Percentiles rank a stretch among this genome's conserved stretches.
phyloP scores from a whole-genome alignment of 371 early-diverging fungal species.

The Hamiltosporidium tvaerminnensis region DNA sequence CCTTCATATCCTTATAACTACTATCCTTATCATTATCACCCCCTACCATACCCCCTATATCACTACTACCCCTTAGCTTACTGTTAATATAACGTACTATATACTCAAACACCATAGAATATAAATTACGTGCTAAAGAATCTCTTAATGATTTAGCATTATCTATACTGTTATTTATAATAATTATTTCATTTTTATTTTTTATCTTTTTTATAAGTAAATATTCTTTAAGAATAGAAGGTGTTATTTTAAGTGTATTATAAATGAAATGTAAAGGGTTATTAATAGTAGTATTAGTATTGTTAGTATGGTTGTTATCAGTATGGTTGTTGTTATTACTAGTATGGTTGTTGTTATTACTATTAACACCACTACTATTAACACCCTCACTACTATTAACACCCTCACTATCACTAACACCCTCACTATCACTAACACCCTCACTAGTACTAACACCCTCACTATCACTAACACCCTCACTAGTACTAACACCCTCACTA shows the following conservation, averaged over 20 bases:
- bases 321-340: neutral
- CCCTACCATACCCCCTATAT: too few relatives aligned
- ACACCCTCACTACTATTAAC: too few relatives aligned
- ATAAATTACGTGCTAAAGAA: slow-evolving; percentile 43
- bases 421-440: too few relatives aligned
- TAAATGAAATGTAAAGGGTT: neutral
- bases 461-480: too few relatives aligned
- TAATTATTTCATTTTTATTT: neutral
- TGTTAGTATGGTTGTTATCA: neutral
- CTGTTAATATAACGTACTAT: slow-evolving; percentile 39
- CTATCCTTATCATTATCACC: too few relatives aligned
- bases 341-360: neutral
- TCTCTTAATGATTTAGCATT: slow-evolving; percentile 38
- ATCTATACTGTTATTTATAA: slow-evolving; percentile 11
- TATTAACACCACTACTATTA: neutral
- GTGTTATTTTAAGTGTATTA: neutral
- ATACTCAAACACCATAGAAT: slow-evolving; percentile 39
- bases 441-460: too few relatives aligned
- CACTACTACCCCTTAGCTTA: slow-evolving; percentile 6
- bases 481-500: too few relatives aligned
- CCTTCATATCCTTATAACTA: too few relatives aligned
- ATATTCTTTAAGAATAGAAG: too few relatives aligned
- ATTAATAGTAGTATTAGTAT: neutral
- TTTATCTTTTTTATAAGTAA: too few relatives aligned
- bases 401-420: too few relatives aligned